Base-by-base conservation (phyloP, 2,329 filamentous ascomycete species). In the Teratosphaeria zuluensis region DNA sequence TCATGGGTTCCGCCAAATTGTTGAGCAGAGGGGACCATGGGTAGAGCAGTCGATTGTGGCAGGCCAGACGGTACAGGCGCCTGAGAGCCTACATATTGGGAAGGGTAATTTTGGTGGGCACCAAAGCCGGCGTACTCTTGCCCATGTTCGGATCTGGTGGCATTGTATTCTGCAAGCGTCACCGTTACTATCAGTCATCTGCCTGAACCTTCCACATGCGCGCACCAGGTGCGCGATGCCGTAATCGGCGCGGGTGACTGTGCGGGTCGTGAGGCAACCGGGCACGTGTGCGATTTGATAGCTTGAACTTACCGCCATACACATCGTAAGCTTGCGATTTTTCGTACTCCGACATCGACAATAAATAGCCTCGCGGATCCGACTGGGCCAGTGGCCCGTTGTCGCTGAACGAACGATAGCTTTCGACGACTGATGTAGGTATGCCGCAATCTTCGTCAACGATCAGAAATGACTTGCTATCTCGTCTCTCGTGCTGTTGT, bases 261-360 rank as follows among this genome's bases (percentile, higher is more conserved):
- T 33, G 53, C 53, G 31, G 42, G 21, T 54, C 6, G 21, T 64
- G 56, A 61, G 62, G 62, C 61, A 62, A 35, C 55, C 42, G 57
- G 52, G 56, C 62, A 59, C 56, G 55, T 60, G 53, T 55, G 38
- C 24, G 48, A 51, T 54, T 28, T 51, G 58, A 19, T 28, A 11
- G 42, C 42, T 48, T 21, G 42, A 60, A 86, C 90, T 78, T 79
- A 95, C 91, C 88, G 42, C 42, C 42, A 76, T 92, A 88, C 78
- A 92, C 83, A 30, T 59, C 87, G 74, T 87, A 81, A 75, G 85
- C 80, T 74, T 88, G 84, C 60, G 84, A 76, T 77, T 95, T 95
- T 70, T 81, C 80, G 80, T 90, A 92, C 76, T 86, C 86, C 74
- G 89, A 87, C 88, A 92, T 92, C 76, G 87, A 85, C 76, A 89